These are phyloP conservation scores for Ophiostoma angusticollis DNA, from an alignment of 2,329 filamentous ascomycete genomes.

Conservation along the genomic window DNA sequence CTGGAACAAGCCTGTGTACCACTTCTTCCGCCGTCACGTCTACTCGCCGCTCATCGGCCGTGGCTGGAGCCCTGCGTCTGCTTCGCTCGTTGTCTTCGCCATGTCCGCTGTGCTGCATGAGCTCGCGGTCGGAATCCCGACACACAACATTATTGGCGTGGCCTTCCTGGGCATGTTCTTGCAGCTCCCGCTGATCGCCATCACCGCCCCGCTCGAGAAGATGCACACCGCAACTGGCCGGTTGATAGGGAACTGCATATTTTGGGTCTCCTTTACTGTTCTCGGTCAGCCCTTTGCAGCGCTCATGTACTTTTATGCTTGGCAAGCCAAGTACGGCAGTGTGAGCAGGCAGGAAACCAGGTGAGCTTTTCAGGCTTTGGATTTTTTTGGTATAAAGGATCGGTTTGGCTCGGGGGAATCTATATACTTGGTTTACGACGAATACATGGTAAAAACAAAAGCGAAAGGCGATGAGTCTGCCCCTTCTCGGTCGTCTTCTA, in stretches of 20 bases:
- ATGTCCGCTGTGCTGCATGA: constrained; percentile 86
- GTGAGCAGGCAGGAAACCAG: constrained; percentile 37
- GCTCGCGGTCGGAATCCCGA: constrained; percentile 82
- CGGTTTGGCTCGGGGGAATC: neutral
- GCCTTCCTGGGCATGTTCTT: constrained; percentile 91
- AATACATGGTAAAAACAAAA: no score
- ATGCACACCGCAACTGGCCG: constrained; percentile 63
- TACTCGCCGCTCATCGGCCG: constrained; percentile 79
- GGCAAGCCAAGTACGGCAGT: constrained; percentile 94
- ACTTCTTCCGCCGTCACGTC: constrained; percentile 91
- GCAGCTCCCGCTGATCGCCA: constrained; percentile 74
- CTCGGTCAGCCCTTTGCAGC: constrained; percentile 90
- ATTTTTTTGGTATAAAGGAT: neutral
- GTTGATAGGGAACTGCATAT: constrained; percentile 80
- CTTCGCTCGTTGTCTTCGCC: constrained; percentile 73
- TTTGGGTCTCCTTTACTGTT: constrained; percentile 93
- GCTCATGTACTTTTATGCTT: constrained; percentile 91
- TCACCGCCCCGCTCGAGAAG: constrained; percentile 70
- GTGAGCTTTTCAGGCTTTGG: no score
- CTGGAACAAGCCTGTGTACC: constrained; percentile 96
- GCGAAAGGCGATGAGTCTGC: no score
- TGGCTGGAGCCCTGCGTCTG: constrained; percentile 57
- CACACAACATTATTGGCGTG: constrained; percentile 85
- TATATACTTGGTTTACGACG: neutral
- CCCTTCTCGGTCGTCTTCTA: no score